Evolutionary conservation across 179 eudicot species (phyloP), one percentile per base, ranked within the genome.

Genomic region (Corrigiola litoralis): DNA sequence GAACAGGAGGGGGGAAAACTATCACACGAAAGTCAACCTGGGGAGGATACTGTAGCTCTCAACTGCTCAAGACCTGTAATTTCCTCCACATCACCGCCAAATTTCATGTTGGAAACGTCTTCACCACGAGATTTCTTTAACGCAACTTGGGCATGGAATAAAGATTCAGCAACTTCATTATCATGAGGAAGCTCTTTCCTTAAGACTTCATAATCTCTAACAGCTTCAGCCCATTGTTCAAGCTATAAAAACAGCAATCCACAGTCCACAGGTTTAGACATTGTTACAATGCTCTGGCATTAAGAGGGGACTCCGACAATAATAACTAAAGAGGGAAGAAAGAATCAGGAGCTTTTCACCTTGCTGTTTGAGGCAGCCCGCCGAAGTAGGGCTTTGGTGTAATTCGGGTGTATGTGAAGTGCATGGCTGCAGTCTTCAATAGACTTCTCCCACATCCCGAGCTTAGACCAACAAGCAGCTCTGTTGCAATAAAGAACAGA

Each of bases 401-500:
- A 88, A 56, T 75, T 80, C 14, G 97, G 96, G 54, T 85, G 95
- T 65, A 85, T 77, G 27, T 70, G 72, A 27, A 94, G 90, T 31
- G 97, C 99, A 47, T 70, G 81, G 70, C 80, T 85, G 82, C 97
- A 90, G 65, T 94, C 99, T 20, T 84, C 97, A 59, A 88, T 61
- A 13, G 96, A 90, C 53, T 27, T 75, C 65, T 91, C 92, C 87
- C 89, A 94, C 70, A 67, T 69, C 36, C 85, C 88, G 67, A 94
- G 89, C 85, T 80, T 90, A 77, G 7, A 91, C 91, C 88, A 85
- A 69, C 97, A 94, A 67, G 96, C 96, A 47, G 99, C 99, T 77
- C 99, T 73, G 56, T 95, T 95, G 79, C 95, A 87, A 58, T 82
- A 85, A 29, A 95, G 90, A 73, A 91, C 88, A 1, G 99, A 75